Evolutionary conservation across 306 rosid genomes (phyloP), one percentile per base, ranked within the genome.

Genomic region (Aeschynomene evenia): DNA sequence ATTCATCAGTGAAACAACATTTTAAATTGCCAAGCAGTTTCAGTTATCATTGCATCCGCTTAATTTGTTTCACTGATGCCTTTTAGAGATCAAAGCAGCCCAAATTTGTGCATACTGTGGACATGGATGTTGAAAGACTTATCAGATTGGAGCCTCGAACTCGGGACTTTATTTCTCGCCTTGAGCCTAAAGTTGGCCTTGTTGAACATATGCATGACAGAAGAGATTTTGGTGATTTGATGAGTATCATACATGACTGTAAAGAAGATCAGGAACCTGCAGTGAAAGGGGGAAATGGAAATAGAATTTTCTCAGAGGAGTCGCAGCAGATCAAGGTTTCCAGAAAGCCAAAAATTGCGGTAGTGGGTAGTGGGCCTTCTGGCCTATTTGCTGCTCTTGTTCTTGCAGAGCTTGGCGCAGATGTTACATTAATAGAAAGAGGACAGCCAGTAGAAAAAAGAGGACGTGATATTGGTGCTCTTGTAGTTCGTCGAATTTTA

Each of bases 401-500:
- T 77, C 96, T 94, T 71, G 96, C 96, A 4, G 96, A 91, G 80
- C 72, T 88, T 74, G 99, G 95, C 64, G 97, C 97, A 55, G 91
- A 87, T 76, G 95, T 94, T 51, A 90, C 98, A n/a, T 72, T 94
- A 54, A 84, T 94, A 74, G 98, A 94, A 88, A 88, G 98, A 87
- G 98, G 98, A 46, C 97, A 91, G 79, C 87, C 98, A 0, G 98
- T 94, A 22, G 98, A 94, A 59, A 90, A 83, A 77, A 84, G 98
- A 79, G 98, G 98, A 57, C 90, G 91, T 40, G 97, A 94, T 74
- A 94, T 94, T 75, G 97, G 97, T 67, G 97, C 95, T 79, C 70
- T 90, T 66, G 66, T 87, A 12, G 96, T 86, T 59, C 96, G 96
- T 29, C 81, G 81, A 63, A 76, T 85, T 50, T 79, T 94, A 50